Evolutionary conservation across 176 grass and related monocot species (phyloP).

Genomic region (Tuctoria greenei): DNA sequence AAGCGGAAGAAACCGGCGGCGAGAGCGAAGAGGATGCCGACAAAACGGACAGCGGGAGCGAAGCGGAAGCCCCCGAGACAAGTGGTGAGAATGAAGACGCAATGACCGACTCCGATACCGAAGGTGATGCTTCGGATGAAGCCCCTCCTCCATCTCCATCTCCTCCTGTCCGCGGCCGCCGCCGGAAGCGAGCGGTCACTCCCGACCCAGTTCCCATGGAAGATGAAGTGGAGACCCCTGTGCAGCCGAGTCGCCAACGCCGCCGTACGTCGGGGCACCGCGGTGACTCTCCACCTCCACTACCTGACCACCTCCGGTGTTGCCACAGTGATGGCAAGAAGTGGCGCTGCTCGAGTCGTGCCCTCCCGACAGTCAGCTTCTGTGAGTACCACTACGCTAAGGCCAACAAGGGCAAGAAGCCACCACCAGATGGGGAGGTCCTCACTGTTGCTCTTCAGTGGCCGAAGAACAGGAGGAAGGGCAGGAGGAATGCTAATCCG

Average conservation of each 20-base stretch:
- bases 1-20: conserved; percentile 38
- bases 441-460: conserved; percentile 50
- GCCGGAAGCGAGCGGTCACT: conserved; percentile 41
- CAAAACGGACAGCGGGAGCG: neutral
- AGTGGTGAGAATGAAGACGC: conserved; percentile 24
- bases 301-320: conserved; percentile 71
- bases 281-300: conserved; percentile 46
- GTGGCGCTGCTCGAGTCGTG: conserved; percentile 73
- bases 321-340: conserved; percentile 85
- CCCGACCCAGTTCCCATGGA: conserved; percentile 29
- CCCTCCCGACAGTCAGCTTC: conserved; percentile 67
- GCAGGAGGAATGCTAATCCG: conserved; percentile 33
- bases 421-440: conserved; percentile 47
- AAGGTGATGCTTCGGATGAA: conserved; percentile 44
- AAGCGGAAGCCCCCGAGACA: conserved; percentile 26
- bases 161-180: conserved; percentile 34
- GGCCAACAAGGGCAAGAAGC: conserved; percentile 63
- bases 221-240: conserved; percentile 33
- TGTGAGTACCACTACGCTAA: conserved; percentile 73
- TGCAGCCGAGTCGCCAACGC: conserved; percentile 39
- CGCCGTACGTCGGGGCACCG: conserved; percentile 32
- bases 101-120: conserved; percentile 24
- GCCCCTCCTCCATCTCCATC: conserved; percentile 42
- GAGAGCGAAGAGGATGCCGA: conserved; percentile 25
- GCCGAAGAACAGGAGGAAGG: conserved; percentile 49